A percentile compares a stretch with the other conserved stretches of the same genome.
Conservation (phyloP, 2,329 filamentous ascomycete species). For the Ceratocystis cubensis region DNA sequence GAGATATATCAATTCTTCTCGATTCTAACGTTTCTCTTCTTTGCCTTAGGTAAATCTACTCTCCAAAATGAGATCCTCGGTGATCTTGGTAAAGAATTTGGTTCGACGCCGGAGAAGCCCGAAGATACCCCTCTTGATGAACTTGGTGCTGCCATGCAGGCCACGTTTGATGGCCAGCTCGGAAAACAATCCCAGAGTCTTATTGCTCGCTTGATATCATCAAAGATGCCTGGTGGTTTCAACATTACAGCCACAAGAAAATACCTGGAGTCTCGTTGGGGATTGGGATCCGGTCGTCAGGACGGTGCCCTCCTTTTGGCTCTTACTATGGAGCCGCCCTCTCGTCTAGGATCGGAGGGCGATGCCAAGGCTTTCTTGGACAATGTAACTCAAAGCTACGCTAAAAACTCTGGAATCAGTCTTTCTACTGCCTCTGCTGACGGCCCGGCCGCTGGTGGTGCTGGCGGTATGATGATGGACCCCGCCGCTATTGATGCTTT, state of each 20-base stretch:
- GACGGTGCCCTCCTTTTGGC: conserved; percentile 81
- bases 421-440: conserved; percentile 64
- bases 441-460: conserved; percentile 57
- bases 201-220: conserved; percentile 87
- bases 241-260: conserved; percentile 95
- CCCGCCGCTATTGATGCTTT: conserved; percentile 91
- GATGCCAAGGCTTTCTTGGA: conserved; percentile 92
- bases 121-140: conserved; percentile 96
- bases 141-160: conserved; percentile 87
- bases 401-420: conserved; percentile 67
- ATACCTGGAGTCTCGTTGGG: conserved; percentile 90
- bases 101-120: conserved; percentile 93
- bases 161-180: conserved; percentile 96
- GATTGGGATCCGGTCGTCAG: conserved; percentile 71
- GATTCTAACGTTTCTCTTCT: conserved; percentile 4
- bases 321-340: conserved; percentile 81
- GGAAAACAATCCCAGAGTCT: conserved; percentile 93
- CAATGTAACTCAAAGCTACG: conserved; percentile 80
- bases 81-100: conserved; percentile 96
- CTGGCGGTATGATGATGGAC: conserved; percentile 95
- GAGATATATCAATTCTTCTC: background rate
- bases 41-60: conserved; percentile 72
- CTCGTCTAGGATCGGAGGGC: conserved; percentile 75
- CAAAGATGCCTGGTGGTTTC: conserved; percentile 99
- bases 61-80: conserved; percentile 97